These are phyloP conservation scores for Fonsecaea pedrosoi DNA, from an alignment of 2,329 filamentous ascomycete genomes.

Conservation along the genomic window DNA sequence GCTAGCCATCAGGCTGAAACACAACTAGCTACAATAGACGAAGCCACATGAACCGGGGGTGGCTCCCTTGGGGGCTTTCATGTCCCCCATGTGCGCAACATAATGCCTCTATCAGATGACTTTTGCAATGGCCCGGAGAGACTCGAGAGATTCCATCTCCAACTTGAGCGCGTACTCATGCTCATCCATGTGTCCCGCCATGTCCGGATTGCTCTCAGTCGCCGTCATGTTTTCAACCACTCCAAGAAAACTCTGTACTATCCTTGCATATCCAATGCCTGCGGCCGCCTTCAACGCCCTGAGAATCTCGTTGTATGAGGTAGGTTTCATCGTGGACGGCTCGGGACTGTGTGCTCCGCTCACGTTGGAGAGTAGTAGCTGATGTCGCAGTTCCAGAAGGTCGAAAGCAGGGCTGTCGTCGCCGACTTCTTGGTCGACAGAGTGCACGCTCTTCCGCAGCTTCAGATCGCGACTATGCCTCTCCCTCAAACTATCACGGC, in stretches of 20 bases:
- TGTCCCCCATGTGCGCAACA: background rate
- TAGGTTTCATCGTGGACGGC: background rate
- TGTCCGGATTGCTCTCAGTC: background rate
- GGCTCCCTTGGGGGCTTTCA: background rate
- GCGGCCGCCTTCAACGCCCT: background rate
- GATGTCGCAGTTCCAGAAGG: conserved; percentile 13
- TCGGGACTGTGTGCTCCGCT: background rate
- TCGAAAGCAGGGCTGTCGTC: background rate
- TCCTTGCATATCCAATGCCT: background rate
- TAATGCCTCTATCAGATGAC: conserved; percentile 1
- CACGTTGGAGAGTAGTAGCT: conserved; percentile 1
- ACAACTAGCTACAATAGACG: background rate
- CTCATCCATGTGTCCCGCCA: background rate
- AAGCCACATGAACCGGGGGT: conserved; percentile 4
- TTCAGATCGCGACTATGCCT: background rate
- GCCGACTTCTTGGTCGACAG: background rate
- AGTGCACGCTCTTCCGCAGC: background rate
- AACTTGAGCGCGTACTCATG: conserved; percentile 3
- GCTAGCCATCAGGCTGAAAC: conserved; percentile 17
- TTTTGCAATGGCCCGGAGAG: conserved; percentile 8
- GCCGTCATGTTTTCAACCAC: conserved; percentile 4
- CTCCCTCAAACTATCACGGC: conserved; percentile 3
- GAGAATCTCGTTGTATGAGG: background rate
- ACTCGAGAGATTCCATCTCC: conserved; percentile 4
- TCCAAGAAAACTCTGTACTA: background rate